Evolutionary conservation across 1,284 basidiomycete genomes (phyloP).

Genomic region (Papiliotrema flavescens): DNA sequence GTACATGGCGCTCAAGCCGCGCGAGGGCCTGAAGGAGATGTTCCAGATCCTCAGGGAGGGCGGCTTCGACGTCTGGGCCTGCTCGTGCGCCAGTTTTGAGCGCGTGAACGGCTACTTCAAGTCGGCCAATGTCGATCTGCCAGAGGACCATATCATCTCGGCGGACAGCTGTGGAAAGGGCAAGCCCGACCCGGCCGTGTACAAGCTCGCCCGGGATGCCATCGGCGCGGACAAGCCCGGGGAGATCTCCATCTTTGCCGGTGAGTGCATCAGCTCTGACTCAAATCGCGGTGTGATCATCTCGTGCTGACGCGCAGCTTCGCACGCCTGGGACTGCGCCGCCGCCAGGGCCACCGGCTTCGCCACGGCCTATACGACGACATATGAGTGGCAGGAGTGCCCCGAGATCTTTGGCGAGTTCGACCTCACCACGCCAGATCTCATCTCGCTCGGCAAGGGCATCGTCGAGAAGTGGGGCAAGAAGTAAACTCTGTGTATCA

Average conservation of each 20-base stretch:
- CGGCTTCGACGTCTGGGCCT: constrained; percentile 30
- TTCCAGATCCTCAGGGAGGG: constrained; percentile 25
- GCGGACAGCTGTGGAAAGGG: constrained; percentile 27
- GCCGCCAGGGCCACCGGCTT: constrained; percentile 30
- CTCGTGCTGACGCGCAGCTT: constrained; percentile 10
- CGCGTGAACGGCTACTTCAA: constrained; percentile 35
- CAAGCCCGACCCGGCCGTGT: constrained; percentile 27
- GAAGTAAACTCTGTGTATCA: constrained; percentile 11
- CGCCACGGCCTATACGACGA: constrained; percentile 28
- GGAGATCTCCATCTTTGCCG: constrained; percentile 31
- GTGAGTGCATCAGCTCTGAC: constrained; percentile 7
- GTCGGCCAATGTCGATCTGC: constrained; percentile 25
- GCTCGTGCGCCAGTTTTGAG: constrained; percentile 27
- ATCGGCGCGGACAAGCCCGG: constrained; percentile 25
- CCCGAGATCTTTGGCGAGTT: constrained; percentile 24
- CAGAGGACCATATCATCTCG: constrained; percentile 27
- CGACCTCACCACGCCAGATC: constrained; percentile 23
- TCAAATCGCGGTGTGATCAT: no score
- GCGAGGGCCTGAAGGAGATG: constrained; percentile 26
- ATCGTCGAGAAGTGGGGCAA: constrained; percentile 34
- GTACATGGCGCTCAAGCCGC: constrained; percentile 21
- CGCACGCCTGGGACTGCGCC: constrained; percentile 28
- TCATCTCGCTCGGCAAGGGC: constrained; percentile 20
- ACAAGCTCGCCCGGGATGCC: constrained; percentile 30
- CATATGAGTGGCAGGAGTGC: constrained; percentile 30